Conservation (phyloP, 192 early-diverging fungal genomes). For the Backusella tuberculispora region DNA sequence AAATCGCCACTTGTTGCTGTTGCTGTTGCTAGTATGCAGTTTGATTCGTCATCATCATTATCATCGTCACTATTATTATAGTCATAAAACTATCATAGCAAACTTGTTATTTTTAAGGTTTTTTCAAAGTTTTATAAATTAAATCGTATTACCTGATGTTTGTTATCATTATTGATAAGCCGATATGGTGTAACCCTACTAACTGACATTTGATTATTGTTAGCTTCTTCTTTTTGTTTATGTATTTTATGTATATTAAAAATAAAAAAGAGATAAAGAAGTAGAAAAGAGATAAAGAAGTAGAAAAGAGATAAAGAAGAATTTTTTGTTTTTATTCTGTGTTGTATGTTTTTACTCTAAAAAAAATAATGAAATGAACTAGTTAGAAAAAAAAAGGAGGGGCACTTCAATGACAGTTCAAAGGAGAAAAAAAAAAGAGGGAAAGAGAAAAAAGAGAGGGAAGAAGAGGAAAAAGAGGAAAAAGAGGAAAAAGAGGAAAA, state of each 20-base stretch:
- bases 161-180: neutral
- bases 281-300: neutral
- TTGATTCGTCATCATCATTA: neutral
- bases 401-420: constrained; percentile 2
- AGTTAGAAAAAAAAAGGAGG: neutral
- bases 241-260: neutral
- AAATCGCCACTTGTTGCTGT: neutral
- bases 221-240: neutral
- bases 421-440: neutral
- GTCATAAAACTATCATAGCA: too few relatives aligned
- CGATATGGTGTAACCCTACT: neutral
- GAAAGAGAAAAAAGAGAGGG: neutral
- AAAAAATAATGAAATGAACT: constrained; percentile 10
- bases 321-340: neutral
- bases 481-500: neutral
- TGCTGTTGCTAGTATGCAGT: too few relatives aligned
- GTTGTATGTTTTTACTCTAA: neutral
- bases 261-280: neutral
- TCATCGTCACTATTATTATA: constrained; percentile 9
- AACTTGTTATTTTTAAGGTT: neutral
- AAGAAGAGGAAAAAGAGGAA: neutral
- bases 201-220: neutral
- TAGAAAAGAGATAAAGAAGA: neutral
- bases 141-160: neutral
- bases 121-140: neutral